Base-by-base conservation (phyloP, 371 early-diverging fungal species). In the Thermomucor indicae-seudaticae region DNA sequence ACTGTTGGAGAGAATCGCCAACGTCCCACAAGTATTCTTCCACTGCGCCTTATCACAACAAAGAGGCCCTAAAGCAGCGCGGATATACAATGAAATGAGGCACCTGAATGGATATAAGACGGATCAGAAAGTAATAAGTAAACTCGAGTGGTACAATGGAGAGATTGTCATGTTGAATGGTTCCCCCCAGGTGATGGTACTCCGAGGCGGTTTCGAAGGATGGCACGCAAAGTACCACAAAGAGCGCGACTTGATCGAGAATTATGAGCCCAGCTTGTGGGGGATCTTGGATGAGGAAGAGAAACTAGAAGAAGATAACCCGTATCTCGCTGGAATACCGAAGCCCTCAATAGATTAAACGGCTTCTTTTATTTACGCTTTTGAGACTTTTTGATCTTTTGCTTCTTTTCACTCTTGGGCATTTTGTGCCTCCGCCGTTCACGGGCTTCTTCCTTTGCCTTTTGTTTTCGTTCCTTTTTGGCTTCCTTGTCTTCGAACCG, bases 401-500 rank as follows among this genome's bases (percentile, higher is more conserved):
- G 78, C 70, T 96, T 96, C 77, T 97, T 97, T 56, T 92, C 95
- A 3, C 92, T 81, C 70, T 97, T 97, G 22, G 93, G 93, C 14
- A 95, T 82, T 76, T 97, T 97, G 56, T 79, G 84, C 64, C 93
- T 92, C 63, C 98, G 80, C 59, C 87, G 86, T 60, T 94, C 94
- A 34, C 93, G 82, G 40, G 89, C 90, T 46, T 84, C 93, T 49
- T 94, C 95, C 68, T 95, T 97, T 28, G 83, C 82, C 20, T 80
- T 82, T 46, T 83, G 76, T 58, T 97, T 95, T 51, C 91, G 84
- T 53, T 84, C 82, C 55, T 86, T 92, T 67, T 94, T 95, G 5
- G 82, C 81, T 6, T 95, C 90, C 66, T 88, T 89, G 57, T 89
- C 92, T 56, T 92, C 92, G 55, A 86, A 78, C 62, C 88, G 80